Evolutionary conservation across 371 early-diverging fungal genomes (phyloP), one percentile per base, ranked within the genome.

Genomic region (Phascolomyces articulosus): DNA sequence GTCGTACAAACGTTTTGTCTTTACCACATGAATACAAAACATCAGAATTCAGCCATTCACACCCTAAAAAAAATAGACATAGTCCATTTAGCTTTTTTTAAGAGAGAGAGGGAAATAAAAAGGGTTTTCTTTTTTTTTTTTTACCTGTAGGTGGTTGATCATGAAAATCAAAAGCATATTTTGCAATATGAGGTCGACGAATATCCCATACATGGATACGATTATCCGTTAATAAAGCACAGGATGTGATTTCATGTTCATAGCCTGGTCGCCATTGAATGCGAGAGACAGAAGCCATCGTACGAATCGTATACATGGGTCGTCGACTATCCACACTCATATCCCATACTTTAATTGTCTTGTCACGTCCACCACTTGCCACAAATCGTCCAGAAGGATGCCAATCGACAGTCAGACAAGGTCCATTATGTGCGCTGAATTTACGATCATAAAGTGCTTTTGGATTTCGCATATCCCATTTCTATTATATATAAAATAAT

Each of bases 331-430:
- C 92, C 2, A 85, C 75, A n/a, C 84, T 86, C 80, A 87, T 87
- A 66, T 93, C 93, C 95, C 94, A 95, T 9, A 93, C 84, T 79
- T 96, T 93, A 66, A 96, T 94, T 10, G 87, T 82, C 58, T 88
- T 88, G 63, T 96, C 96, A 24, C 94, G 69, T 1, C 96, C 95
- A 9, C 94, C 95, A 58, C 88, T 93, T 0, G 95, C 96, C 1
- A 94, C 71, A 31, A 83, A 76, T 11, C 85, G 75, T 0, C 96
- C 96, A 54, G 83, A 86, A 0, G 90, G 80, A 74, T 93, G 89
- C 89, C 93, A 96, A 62, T 96, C 96, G 0, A 95, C 84, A 0
- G 93, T 86, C 2, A 94, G 75, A 21, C 90, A 91, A 21, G 92
- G 81, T 0, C 93, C 94, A 59, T 84, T 87, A 67, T 95, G 95